phyloP scores from a whole-genome alignment of 2,329 filamentous ascomycete genomes.

The Penicillium vulpinum region DNA sequence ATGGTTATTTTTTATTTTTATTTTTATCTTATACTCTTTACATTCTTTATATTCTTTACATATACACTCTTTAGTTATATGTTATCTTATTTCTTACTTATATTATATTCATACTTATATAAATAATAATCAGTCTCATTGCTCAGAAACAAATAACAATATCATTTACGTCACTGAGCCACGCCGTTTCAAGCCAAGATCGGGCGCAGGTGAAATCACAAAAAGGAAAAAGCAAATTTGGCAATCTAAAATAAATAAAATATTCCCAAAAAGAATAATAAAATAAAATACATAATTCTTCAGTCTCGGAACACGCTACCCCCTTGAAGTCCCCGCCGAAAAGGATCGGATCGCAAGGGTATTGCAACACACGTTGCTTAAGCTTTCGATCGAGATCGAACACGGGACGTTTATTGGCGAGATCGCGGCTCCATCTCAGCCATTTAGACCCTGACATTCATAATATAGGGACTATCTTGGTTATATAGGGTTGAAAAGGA shows the following conservation, averaged over 20 bases:
- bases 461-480: neutral
- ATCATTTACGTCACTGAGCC: constrained; percentile 2
- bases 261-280: neutral
- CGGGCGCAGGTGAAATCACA: constrained; percentile 2
- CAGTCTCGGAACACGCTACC: constrained; percentile 16
- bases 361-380: constrained; percentile 15
- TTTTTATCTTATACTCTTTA: no score
- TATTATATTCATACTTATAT: no score
- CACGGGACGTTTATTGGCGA: constrained; percentile 20
- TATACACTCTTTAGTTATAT: neutral
- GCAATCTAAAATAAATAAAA: neutral
- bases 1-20: neutral
- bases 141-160: no score
- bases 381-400: constrained; percentile 30
- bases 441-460: neutral
- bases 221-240: neutral
- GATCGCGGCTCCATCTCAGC: constrained; percentile 15
- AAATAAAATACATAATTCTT: constrained; percentile 4
- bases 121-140: no score
- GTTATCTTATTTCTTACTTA: neutral
- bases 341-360: constrained; percentile 9
- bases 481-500: neutral
- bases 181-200: constrained; percentile 9
- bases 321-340: constrained; percentile 15
- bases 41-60: no score